Conservation (phyloP, 2,329 filamentous ascomycete species). For the Grosmannia clavigera region DNA sequence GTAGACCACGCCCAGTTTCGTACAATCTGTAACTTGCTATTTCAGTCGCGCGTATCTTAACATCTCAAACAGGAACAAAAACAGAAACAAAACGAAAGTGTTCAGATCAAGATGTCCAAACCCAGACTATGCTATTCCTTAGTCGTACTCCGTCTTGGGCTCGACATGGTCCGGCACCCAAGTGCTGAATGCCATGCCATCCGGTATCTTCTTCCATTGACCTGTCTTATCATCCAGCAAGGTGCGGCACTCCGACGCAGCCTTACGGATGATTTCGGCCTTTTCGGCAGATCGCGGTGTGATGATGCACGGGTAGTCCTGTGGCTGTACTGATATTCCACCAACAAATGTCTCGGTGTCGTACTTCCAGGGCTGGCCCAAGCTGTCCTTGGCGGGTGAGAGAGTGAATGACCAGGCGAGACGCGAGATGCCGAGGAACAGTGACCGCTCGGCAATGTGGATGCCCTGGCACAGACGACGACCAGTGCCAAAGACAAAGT, state of each 20-base stretch:
- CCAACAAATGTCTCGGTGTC: neutral
- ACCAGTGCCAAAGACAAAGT: slow-evolving; percentile 43
- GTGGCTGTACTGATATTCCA: slow-evolving; percentile 2
- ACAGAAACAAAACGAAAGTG: neutral
- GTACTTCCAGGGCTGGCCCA: neutral
- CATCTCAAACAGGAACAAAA: neutral
- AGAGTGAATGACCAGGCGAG: slow-evolving; percentile 32
- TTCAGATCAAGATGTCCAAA: neutral
- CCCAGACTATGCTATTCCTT: neutral
- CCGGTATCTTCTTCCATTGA: slow-evolving; percentile 2
- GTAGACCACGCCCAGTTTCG: neutral
- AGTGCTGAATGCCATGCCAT: slow-evolving; percentile 6
- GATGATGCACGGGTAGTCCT: neutral
- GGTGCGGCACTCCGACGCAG: neutral
- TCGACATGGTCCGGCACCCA: slow-evolving; percentile 1
- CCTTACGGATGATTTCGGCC: neutral
- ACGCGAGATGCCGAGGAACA: slow-evolving; percentile 34
- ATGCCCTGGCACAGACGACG: slow-evolving; percentile 46
- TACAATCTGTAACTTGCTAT: neutral
- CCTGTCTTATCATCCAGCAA: neutral
- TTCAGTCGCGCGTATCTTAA: neutral
- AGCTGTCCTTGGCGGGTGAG: neutral
- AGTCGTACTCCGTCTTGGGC: neutral
- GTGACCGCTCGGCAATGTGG: slow-evolving; percentile 35
- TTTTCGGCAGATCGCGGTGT: neutral